Percentiles rank a stretch among this genome's conserved stretches.
These are phyloP conservation scores for Tranzscheliella williamsii DNA, from an alignment of 1,284 basidiomycete genomes.

Conservation along the genomic window DNA sequence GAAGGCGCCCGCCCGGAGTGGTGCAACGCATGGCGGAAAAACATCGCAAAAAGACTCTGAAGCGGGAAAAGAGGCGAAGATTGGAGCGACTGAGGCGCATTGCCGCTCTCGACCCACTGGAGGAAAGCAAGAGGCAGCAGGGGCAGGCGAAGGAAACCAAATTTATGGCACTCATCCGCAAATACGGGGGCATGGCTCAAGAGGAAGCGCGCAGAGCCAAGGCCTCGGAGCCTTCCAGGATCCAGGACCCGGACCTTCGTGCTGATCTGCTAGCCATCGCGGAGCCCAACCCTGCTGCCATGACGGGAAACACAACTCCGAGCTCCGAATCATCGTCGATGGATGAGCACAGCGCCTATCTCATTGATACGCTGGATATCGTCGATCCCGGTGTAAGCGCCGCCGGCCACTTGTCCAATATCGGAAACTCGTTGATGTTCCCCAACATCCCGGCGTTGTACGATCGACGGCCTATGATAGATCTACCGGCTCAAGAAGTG, in stretches of 20 bases:
- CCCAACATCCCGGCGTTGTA: slow-evolving; percentile 67
- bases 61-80: slow-evolving; percentile 12
- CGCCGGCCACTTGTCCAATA: slow-evolving; percentile 72
- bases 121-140: slow-evolving; percentile 11
- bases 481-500: slow-evolving; percentile 61
- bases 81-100: slow-evolving; percentile 19
- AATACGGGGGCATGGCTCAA: slow-evolving; percentile 19
- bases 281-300: not conserved
- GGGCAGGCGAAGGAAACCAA: slow-evolving; percentile 30
- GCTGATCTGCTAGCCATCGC: not conserved
- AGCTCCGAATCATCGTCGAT: slow-evolving; percentile 2
- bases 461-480: slow-evolving; percentile 70
- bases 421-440: slow-evolving; percentile 75
- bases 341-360: slow-evolving; percentile 28
- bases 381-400: slow-evolving; percentile 75
- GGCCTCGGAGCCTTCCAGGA: not conserved
- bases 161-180: slow-evolving; percentile 30
- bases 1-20: slow-evolving; percentile 7
- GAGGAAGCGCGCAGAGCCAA: slow-evolving; percentile 1
- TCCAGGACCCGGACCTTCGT: not conserved
- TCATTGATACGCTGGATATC: slow-evolving; percentile 66
- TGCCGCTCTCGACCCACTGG: slow-evolving; percentile 29
- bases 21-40: slow-evolving; percentile 14
- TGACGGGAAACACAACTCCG: not conserved
- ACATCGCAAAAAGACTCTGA: slow-evolving; percentile 19